These are phyloP conservation scores for Chlorella vulgaris DNA, from an alignment of 139 green algal species.

Conservation along the genomic window DNA sequence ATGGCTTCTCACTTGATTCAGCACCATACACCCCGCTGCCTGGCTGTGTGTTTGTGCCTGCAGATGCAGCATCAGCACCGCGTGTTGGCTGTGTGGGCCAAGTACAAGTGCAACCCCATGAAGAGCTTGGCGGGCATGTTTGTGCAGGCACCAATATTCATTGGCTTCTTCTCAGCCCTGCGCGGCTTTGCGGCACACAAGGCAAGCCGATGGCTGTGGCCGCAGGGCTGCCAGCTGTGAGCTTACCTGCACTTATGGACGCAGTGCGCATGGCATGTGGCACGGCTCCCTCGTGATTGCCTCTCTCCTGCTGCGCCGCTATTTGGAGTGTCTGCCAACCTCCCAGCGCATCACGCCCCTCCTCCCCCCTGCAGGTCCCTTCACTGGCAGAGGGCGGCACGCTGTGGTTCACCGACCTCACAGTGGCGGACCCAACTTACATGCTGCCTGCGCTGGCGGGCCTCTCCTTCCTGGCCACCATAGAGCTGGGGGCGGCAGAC, in stretches of 20 bases:
- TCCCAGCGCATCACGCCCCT: background rate
- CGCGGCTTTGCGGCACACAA: constrained; percentile 51
- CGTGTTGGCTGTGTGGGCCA: constrained; percentile 56
- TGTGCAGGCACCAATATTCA: constrained; percentile 69
- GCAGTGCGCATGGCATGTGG: too few relatives aligned
- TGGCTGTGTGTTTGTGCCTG: background rate
- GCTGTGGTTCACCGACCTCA: constrained; percentile 89
- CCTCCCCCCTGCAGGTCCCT: constrained; percentile 58
- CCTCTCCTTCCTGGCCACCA: constrained; percentile 70
- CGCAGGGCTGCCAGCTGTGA: background rate
- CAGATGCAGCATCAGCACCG: constrained; percentile 47
- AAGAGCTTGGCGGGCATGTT: constrained; percentile 54
- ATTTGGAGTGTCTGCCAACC: background rate
- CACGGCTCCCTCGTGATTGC: too few relatives aligned
- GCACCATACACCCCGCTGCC: constrained; percentile 1
- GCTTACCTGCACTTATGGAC: too few relatives aligned
- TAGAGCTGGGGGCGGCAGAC: constrained; percentile 74
- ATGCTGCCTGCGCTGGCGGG: constrained; percentile 76
- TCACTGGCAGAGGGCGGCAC: constrained; percentile 71
- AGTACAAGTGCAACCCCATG: constrained; percentile 64
- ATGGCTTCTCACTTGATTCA: too few relatives aligned
- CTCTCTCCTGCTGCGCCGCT: too few relatives aligned
- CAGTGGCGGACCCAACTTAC: constrained; percentile 77
- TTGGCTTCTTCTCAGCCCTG: constrained; percentile 76
- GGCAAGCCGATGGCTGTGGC: background rate